Conservation (phyloP, 768 basidiomycete genomes). For the Collybia sp. region DNA sequence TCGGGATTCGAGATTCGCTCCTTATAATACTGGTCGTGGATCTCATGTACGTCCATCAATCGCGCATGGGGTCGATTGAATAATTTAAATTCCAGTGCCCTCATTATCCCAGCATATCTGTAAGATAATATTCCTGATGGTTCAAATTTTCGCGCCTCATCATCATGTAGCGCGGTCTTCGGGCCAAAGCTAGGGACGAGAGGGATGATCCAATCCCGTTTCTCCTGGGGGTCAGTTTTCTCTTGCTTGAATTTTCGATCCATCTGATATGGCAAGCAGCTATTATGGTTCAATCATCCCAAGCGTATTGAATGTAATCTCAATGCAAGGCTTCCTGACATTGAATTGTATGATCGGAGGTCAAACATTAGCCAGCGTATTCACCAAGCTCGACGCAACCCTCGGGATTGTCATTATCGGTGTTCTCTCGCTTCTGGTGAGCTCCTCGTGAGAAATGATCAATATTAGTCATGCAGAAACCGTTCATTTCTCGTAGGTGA, state of each 20-base stretch:
- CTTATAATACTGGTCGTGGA: constrained; percentile 41
- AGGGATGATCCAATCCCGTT: constrained; percentile 68
- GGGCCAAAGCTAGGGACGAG: constrained; percentile 80
- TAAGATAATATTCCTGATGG: constrained; percentile 20
- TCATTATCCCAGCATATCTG: constrained; percentile 57
- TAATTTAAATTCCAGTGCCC: constrained; percentile 20
- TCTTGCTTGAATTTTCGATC: background rate
- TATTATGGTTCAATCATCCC: constrained; percentile 51
- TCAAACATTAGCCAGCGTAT: constrained; percentile 56
- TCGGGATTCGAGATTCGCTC: constrained; percentile 48
- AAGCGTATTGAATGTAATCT: constrained; percentile 53
- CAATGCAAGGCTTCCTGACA: constrained; percentile 60
- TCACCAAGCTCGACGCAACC: constrained; percentile 29
- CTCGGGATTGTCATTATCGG: constrained; percentile 36
- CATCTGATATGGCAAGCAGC: constrained; percentile 22
- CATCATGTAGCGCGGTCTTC: constrained; percentile 45
- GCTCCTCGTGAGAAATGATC: constrained; percentile 5
- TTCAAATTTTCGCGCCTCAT: background rate
- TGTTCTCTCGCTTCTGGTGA: constrained; percentile 30
- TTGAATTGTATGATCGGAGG: constrained; percentile 68
- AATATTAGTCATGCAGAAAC: background rate
- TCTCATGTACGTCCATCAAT: constrained; percentile 29
- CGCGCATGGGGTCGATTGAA: background rate
- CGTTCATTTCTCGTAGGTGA: constrained; percentile 20
- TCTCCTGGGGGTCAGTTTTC: constrained; percentile 22